Evolutionary conservation across 257 asterid species (phyloP), one percentile per base, ranked within the genome.

Genomic region (Knoxia roxburghii): DNA sequence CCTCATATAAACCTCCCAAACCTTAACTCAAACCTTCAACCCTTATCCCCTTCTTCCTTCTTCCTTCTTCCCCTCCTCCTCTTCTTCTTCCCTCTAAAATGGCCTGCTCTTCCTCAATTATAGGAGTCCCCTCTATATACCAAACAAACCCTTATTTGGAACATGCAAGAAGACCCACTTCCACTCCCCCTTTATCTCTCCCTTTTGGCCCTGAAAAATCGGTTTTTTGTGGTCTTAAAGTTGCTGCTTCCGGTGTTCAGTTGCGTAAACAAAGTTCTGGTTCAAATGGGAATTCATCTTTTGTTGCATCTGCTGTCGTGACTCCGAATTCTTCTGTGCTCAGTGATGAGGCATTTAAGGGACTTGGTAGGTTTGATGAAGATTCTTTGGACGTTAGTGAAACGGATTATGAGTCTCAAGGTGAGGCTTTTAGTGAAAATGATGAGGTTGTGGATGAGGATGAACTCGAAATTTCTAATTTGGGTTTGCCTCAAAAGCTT

Each of bases 281-380:
- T 45, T 64, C 65, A 17, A 30, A 50, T 61, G 74, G 75, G 68
- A 71, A 51, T 39, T 70, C 70, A 35, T 69, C 65, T 1, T 74
- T 83, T 68, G 82, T 82, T 45, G 75, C 88, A 52, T 86, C 93
- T 3, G 95, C 96, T 13, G 81, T 90, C 15, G 82, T 73, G 29
- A 83, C 93, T 8, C 87, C 93, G 1, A 88, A 88, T 74, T 83
- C 90, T n/a, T 88, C 96, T 62, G 77, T 88, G 48, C 75, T 90
- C 68, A 88, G 96, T 69, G 97, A 90, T 75, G 90, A 86, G 64
- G 96, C 97, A 14, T 86, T 90, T 59, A 90, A 86, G 80, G 94
- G 94, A 6, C 77, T 90, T 58, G 89, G 84, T n/a, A 87, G 76
- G 4, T 87, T 89, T 35, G 88, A 78, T 12, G 78, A 80, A 68